Conservation (phyloP, 345 rosid species). For the Arabis hirsuta region DNA sequence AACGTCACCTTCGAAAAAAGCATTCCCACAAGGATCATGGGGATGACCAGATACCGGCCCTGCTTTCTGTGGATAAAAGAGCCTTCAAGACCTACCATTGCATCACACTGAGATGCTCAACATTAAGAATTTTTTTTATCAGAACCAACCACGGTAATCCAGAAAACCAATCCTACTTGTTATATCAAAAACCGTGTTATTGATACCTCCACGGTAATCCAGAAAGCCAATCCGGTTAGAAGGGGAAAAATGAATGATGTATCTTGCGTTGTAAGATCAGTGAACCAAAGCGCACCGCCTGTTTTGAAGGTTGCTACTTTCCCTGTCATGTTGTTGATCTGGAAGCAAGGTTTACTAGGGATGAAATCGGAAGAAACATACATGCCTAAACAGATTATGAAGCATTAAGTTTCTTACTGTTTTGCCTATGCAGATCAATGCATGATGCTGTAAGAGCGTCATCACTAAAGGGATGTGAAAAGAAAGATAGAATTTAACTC, state of each 20-base stretch:
- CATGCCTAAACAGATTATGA: not conserved
- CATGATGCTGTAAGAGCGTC: too few species aligned
- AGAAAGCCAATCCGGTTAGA: conserved; percentile 59
- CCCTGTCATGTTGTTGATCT: conserved; percentile 70
- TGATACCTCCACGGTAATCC: conserved; percentile 60
- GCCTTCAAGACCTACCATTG: conserved; percentile 72
- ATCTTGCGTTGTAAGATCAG: conserved; percentile 68
- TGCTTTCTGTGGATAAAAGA: not conserved
- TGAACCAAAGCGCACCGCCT: conserved; percentile 75
- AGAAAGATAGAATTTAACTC: too few species aligned
- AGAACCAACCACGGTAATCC: not conserved
- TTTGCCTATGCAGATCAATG: not conserved
- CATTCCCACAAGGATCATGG: not conserved
- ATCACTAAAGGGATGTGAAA: too few species aligned
- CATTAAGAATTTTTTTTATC: not conserved
- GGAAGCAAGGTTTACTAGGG: conserved; percentile 8
- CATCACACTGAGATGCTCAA: conserved; percentile 50
- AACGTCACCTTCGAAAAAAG: not conserved
- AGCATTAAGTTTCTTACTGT: not conserved
- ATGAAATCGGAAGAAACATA: not conserved
- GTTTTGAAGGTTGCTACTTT: conserved; percentile 69
- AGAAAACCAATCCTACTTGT: too few species aligned
- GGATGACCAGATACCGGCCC: not conserved
- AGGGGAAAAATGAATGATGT: conserved; percentile 56
- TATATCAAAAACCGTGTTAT: conserved; percentile 28